These are phyloP conservation scores for Dendrothele bispora DNA, from an alignment of 768 basidiomycete species.

Conservation along the genomic window DNA sequence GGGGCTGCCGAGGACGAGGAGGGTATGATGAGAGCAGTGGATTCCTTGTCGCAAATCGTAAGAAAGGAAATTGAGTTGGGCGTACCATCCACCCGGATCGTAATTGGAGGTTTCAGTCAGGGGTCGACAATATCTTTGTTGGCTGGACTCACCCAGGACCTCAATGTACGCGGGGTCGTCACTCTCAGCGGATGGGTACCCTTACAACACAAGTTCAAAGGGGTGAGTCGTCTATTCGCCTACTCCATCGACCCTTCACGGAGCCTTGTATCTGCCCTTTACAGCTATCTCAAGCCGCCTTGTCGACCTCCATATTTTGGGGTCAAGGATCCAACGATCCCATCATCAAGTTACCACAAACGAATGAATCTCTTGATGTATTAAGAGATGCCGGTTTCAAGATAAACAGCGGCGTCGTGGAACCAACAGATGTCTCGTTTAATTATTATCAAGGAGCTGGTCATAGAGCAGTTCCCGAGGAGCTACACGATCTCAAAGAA, in stretches of 20 bases:
- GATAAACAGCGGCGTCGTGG: slow-evolving; percentile 32
- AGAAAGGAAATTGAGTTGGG: slow-evolving; percentile 72
- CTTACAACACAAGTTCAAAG: slow-evolving; percentile 61
- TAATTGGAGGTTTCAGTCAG: slow-evolving; percentile 89
- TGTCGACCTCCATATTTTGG: slow-evolving; percentile 90
- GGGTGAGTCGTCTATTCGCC: too few species aligned
- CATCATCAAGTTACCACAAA: slow-evolving; percentile 60
- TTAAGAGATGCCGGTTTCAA: slow-evolving; percentile 45
- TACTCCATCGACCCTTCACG: too few species aligned
- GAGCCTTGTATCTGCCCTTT: too few species aligned
- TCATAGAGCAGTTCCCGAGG: slow-evolving; percentile 64
- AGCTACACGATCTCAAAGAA: slow-evolving; percentile 65
- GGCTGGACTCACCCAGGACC: slow-evolving; percentile 64
- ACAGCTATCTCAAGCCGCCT: too few species aligned
- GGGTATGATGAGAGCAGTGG: slow-evolving; percentile 70
- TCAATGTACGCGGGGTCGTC: slow-evolving; percentile 70
- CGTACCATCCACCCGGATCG: slow-evolving; percentile 65
- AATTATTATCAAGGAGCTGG: slow-evolving; percentile 65
- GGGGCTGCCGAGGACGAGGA: slow-evolving; percentile 67
- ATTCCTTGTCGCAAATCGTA: slow-evolving; percentile 67
- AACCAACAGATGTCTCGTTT: slow-evolving; percentile 70
- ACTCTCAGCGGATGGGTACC: slow-evolving; percentile 83
- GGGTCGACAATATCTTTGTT: slow-evolving; percentile 80
- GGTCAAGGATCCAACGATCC: slow-evolving; percentile 81
- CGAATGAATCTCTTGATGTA: slow-evolving; percentile 51